Evolutionary conservation across 1,139 yeast species (phyloP).

Genomic region (Diutina mesorugosa): DNA sequence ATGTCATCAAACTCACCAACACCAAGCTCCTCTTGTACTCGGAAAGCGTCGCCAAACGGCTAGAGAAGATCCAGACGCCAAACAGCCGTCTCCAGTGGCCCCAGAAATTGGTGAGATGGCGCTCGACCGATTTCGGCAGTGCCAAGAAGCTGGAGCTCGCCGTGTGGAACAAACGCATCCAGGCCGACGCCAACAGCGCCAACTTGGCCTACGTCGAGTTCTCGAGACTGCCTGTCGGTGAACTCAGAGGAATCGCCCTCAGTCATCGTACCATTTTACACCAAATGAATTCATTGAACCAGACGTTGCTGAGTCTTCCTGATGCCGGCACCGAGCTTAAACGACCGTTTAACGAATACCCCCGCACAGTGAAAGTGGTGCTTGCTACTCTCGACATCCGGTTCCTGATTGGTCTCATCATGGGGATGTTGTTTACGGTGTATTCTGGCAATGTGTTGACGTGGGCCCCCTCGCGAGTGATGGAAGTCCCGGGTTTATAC

Average conservation of each 20-base stretch:
- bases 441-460: conserved; percentile 75
- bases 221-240: conserved; percentile 83
- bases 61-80: conserved; percentile 41
- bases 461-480: conserved; percentile 66
- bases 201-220: conserved; percentile 92
- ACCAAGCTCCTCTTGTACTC: conserved; percentile 73
- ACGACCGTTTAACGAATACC: conserved; percentile 15
- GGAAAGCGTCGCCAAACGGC: conserved; percentile 58
- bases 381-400: conserved; percentile 78
- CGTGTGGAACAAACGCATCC: conserved; percentile 16
- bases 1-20: conserved; percentile 62
- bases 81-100: conserved; percentile 26
- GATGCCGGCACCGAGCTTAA: conserved; percentile 28
- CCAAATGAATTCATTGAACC: conserved; percentile 70
- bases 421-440: conserved; percentile 70
- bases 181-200: conserved; percentile 11
- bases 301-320: conserved; percentile 56
- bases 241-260: conserved; percentile 84
- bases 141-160: conserved; percentile 31
- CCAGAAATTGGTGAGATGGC: conserved; percentile 50
- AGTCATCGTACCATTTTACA: conserved; percentile 80
- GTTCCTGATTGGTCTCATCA: conserved; percentile 75
- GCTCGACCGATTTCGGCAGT: conserved; percentile 79
- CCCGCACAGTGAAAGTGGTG: conserved; percentile 21
- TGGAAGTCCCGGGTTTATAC: conserved; percentile 77